Conservation (phyloP, 2,329 filamentous ascomycete species). For the Pyrenophora seminiperda region DNA sequence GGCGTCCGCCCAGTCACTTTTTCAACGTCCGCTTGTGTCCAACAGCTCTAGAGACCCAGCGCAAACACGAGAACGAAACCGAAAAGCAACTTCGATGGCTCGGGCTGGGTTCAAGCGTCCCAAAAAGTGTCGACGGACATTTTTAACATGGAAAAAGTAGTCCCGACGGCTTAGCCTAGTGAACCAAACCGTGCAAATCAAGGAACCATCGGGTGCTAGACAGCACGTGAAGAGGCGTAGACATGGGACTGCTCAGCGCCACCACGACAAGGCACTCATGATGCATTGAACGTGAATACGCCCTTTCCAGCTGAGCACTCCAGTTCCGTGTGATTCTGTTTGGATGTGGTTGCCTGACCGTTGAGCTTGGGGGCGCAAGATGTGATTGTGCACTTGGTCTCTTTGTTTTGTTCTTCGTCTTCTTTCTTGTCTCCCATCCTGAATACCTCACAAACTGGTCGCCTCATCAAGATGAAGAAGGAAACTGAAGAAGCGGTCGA, state of each 20-base stretch:
- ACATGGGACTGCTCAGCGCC: slow-evolving; percentile 7
- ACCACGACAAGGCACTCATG: slow-evolving; percentile 11
- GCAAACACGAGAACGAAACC: background rate
- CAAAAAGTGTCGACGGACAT: background rate
- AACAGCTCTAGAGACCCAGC: background rate
- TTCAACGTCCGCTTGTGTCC: background rate
- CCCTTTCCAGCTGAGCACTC: slow-evolving; percentile 15
- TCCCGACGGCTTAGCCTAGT: background rate
- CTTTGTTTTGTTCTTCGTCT: too few relatives aligned
- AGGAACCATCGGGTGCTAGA: slow-evolving; percentile 1
- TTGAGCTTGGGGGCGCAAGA: slow-evolving; percentile 4
- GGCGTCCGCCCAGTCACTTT: slow-evolving; percentile 1
- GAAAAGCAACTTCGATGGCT: background rate
- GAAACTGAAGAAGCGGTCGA: slow-evolving; percentile 24
- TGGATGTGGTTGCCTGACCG: slow-evolving; percentile 15
- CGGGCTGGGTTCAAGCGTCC: too few relatives aligned
- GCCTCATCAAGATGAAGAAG: slow-evolving; percentile 19
- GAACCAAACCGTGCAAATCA: background rate
- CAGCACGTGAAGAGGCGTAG: slow-evolving; percentile 10
- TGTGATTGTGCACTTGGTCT: slow-evolving; percentile 3
- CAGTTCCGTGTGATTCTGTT: slow-evolving; percentile 4
- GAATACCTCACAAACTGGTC: background rate
- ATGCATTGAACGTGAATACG: slow-evolving; percentile 10
- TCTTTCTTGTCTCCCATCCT: background rate
- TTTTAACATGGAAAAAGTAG: background rate